These are phyloP conservation scores for Aspergillus versicolor DNA, from an alignment of 2,329 filamentous ascomycete genomes.

Conservation along the genomic window DNA sequence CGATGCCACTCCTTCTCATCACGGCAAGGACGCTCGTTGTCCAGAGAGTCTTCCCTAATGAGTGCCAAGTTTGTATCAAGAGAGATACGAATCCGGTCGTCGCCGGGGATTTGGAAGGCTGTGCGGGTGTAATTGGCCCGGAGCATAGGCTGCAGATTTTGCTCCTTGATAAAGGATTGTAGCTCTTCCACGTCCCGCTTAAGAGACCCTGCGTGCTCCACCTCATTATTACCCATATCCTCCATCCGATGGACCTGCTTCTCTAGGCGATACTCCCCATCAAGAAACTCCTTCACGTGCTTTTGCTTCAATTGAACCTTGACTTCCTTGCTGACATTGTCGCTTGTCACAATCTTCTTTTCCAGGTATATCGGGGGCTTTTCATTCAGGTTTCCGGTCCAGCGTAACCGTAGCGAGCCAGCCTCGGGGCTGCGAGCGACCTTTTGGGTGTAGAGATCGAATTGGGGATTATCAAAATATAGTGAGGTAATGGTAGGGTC, in stretches of 20 bases:
- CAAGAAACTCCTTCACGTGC: conserved; percentile 83
- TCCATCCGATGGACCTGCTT: conserved; percentile 83
- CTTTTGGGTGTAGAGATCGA: conserved; percentile 83
- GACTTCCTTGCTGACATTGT: conserved; percentile 74
- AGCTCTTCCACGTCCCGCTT: conserved; percentile 72
- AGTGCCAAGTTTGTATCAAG: conserved; percentile 91
- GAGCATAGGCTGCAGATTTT: conserved; percentile 77
- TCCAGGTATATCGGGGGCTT: conserved; percentile 82
- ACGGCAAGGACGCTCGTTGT: conserved; percentile 80
- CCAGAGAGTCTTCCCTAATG: conserved; percentile 73
- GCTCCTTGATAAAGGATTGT: conserved; percentile 74
- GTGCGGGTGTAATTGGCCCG: conserved; percentile 92
- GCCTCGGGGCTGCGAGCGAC: conserved; percentile 73
- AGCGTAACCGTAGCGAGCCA: conserved; percentile 80
- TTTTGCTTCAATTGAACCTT: conserved; percentile 89
- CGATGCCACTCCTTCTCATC: conserved; percentile 89
- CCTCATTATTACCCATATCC: conserved; percentile 68
- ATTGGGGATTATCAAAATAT: conserved; percentile 88
- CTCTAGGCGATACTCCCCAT: conserved; percentile 86
- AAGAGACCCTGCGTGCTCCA: conserved; percentile 66
- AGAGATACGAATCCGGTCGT: conserved; percentile 85
- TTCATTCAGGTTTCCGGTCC: conserved; percentile 81
- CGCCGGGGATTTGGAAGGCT: conserved; percentile 92
- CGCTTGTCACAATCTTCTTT: conserved; percentile 80
- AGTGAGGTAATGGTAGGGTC: conserved; percentile 93